A percentile compares a stretch with the other conserved stretches of the same genome.
Conservation (phyloP, 176 grass and related monocot genomes). For the Oryza officinalis region DNA sequence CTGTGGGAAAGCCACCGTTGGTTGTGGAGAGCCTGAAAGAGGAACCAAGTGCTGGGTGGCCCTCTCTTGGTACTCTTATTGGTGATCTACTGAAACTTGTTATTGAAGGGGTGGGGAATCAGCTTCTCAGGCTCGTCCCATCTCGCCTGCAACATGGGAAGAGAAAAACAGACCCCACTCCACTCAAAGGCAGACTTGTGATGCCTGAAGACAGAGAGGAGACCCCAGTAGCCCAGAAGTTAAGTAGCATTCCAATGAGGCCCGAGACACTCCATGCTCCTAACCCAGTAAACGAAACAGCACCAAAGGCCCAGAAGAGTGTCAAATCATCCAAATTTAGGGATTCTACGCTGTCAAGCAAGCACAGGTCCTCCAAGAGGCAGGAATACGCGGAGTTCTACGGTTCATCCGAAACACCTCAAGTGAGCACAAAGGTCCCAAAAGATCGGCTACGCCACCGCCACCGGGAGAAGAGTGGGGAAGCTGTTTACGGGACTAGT, state of each 20-base stretch:
- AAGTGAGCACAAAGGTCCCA: slow-evolving; percentile 50
- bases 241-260: slow-evolving; percentile 58
- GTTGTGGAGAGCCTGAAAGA: slow-evolving; percentile 86
- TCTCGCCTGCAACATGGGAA: slow-evolving; percentile 29
- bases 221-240: slow-evolving; percentile 50
- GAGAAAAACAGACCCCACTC: slow-evolving; percentile 60
- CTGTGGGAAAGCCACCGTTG: slow-evolving; percentile 48
- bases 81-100: slow-evolving; percentile 73
- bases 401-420: slow-evolving; percentile 48
- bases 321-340: slow-evolving; percentile 72
- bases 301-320: slow-evolving; percentile 62
- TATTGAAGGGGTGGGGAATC: slow-evolving; percentile 69
- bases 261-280: slow-evolving; percentile 57
- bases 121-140: slow-evolving; percentile 68
- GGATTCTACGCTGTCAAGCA: slow-evolving; percentile 78
- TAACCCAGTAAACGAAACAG: slow-evolving; percentile 34
- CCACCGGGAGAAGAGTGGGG: slow-evolving; percentile 77
- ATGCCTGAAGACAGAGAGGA: slow-evolving; percentile 72
- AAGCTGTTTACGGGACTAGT: slow-evolving; percentile 39
- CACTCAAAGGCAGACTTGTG: slow-evolving; percentile 69
- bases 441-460: slow-evolving; percentile 84
- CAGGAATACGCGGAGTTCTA: slow-evolving; percentile 80
- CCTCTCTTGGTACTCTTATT: slow-evolving; percentile 80
- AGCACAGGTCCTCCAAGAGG: slow-evolving; percentile 89
- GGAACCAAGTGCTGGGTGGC: slow-evolving; percentile 85